These are phyloP conservation scores for Tetracladium setigerum DNA, from an alignment of 495 filamentous ascomycete species.

Conservation along the genomic window DNA sequence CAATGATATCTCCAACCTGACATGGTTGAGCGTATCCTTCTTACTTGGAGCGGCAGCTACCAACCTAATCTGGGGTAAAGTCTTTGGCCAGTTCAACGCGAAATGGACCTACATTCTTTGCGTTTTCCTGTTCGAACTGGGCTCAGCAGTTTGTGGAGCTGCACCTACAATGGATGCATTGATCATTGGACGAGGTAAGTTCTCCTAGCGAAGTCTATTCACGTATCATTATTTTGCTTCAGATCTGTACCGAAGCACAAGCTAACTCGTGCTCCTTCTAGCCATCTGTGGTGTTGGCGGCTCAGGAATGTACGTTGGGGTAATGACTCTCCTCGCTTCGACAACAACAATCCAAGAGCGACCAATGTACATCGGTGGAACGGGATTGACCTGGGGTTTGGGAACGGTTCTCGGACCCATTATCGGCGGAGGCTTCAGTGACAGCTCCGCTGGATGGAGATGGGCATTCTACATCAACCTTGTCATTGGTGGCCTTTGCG, in stretches of 20 bases:
- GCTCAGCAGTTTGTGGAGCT: slow-evolving; percentile 46
- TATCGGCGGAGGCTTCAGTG: slow-evolving; percentile 56
- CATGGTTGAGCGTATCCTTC: slow-evolving; percentile 51
- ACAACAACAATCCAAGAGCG: slow-evolving; percentile 38
- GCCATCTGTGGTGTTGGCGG: slow-evolving; percentile 34
- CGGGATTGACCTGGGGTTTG: slow-evolving; percentile 39
- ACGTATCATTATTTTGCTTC: slow-evolving; percentile 16
- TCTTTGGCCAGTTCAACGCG: slow-evolving; percentile 43
- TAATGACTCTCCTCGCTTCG: slow-evolving; percentile 35
- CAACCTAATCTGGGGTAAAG: slow-evolving; percentile 35
- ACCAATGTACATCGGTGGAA: slow-evolving; percentile 36
- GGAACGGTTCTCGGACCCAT: slow-evolving; percentile 51
- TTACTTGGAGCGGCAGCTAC: slow-evolving; percentile 39
- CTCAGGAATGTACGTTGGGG: slow-evolving; percentile 43
- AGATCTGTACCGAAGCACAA: slow-evolving; percentile 6
- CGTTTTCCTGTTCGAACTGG: slow-evolving; percentile 42
- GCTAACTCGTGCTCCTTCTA: too few species aligned
- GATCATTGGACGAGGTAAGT: slow-evolving; percentile 37
- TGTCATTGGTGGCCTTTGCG: slow-evolving; percentile 41
- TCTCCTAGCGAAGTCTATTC: slow-evolving; percentile 2
- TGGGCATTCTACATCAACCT: slow-evolving; percentile 75
- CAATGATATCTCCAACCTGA: slow-evolving; percentile 41
- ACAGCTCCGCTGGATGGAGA: slow-evolving; percentile 44
- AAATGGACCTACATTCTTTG: slow-evolving; percentile 47
- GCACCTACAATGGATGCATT: slow-evolving; percentile 43